Conservation (phyloP, 805 yeast genomes). For the Candida maltosa region DNA sequence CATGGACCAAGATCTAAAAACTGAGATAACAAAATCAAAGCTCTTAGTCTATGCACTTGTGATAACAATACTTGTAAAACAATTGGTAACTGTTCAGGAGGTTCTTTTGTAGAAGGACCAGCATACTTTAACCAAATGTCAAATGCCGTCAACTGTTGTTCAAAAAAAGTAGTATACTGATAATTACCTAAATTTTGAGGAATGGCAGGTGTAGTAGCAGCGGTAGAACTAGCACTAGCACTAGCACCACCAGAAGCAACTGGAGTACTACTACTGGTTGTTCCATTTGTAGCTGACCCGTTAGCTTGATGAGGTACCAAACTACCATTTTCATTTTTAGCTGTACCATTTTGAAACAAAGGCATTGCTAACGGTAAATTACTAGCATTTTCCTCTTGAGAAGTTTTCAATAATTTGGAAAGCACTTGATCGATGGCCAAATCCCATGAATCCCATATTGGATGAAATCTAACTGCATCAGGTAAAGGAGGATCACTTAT, state of each 20-base stretch:
- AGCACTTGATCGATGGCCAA: slow-evolving; percentile 92
- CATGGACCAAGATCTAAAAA: slow-evolving; percentile 94
- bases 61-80: slow-evolving; percentile 89
- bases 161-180: slow-evolving; percentile 91
- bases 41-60: slow-evolving; percentile 90
- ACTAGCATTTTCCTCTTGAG: slow-evolving; percentile 51
- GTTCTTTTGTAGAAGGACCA: slow-evolving; percentile 75
- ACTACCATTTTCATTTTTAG: not conserved
- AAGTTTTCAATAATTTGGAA: slow-evolving; percentile 55
- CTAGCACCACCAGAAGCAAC: slow-evolving; percentile 5
- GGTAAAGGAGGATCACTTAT: slow-evolving; percentile 92
- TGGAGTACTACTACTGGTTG: not conserved
- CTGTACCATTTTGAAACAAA: slow-evolving; percentile 3
- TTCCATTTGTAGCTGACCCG: not conserved
- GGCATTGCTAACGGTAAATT: slow-evolving; percentile 1
- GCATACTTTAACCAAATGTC: slow-evolving; percentile 90
- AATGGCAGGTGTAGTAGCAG: slow-evolving; percentile 3
- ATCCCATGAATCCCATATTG: slow-evolving; percentile 99
- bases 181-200: slow-evolving; percentile 43
- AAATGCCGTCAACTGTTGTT: slow-evolving; percentile 93
- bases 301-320: slow-evolving; percentile 1
- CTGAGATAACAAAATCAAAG: slow-evolving; percentile 76
- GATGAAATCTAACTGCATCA: slow-evolving; percentile 71
- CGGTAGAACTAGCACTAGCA: slow-evolving; percentile 3
- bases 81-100: slow-evolving; percentile 94